These are phyloP conservation scores for Paramecium pentaurelia DNA, from an alignment of 73 alveolate genomes.

Conservation along the genomic window DNA sequence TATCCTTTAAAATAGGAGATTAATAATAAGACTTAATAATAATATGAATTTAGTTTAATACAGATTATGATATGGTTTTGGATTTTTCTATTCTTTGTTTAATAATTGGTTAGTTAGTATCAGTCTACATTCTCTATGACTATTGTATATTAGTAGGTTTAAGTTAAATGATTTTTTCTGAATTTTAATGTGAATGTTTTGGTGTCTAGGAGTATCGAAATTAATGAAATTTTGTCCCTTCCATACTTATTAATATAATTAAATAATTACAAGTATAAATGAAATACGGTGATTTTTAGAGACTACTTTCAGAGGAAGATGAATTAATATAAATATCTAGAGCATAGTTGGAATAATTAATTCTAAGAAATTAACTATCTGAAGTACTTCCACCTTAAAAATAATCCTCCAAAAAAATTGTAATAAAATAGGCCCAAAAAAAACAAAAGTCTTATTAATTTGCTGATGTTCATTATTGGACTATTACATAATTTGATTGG, in stretches of 20 bases:
- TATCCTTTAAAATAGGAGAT: not conserved
- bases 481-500: conserved; percentile 61
- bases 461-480: conserved; percentile 34
- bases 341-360: not conserved
- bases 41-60: not conserved
- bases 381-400: not conserved
- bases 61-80: not conserved
- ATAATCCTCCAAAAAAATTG: conserved; percentile 11
- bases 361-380: not conserved
- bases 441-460: not conserved
- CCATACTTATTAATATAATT: not conserved
- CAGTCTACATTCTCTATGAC: not conserved
- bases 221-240: not conserved
- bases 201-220: not conserved
- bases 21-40: not conserved
- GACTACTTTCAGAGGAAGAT: not conserved
- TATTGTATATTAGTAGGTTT: not conserved
- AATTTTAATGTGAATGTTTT: not conserved
- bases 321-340: not conserved
- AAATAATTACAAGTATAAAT: not conserved
- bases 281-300: not conserved
- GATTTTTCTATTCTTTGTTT: not conserved
- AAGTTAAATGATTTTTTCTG: not conserved
- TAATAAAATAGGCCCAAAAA: not conserved
- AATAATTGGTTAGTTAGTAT: not conserved